Conservation (phyloP, 1,284 basidiomycete species). For the Pyrrhoderma lamaoense region DNA sequence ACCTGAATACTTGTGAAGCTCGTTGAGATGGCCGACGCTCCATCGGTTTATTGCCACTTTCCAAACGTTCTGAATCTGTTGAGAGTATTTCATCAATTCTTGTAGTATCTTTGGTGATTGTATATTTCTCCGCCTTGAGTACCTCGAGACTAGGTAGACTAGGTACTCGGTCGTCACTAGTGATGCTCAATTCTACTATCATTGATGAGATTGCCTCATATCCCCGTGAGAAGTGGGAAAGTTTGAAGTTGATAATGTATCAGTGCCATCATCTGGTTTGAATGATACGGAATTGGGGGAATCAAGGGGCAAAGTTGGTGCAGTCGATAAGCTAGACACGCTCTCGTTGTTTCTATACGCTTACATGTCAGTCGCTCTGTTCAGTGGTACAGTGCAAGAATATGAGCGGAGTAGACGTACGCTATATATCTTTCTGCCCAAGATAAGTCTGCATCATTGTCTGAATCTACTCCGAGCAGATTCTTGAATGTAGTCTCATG, state of each 20-base stretch:
- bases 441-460: constrained; percentile 62
- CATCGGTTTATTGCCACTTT: constrained; percentile 1
- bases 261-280: constrained; percentile 8
- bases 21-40: constrained; percentile 41
- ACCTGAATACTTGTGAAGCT: constrained; percentile 63
- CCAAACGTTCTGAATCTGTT: too few relatives aligned
- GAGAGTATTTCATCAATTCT: too few relatives aligned
- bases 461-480: constrained; percentile 43
- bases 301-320: constrained; percentile 38
- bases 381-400: too few relatives aligned
- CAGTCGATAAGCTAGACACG: constrained; percentile 27
- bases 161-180: constrained; percentile 25
- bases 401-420: constrained; percentile 32
- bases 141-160: too few relatives aligned
- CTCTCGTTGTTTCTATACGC: constrained; percentile 19
- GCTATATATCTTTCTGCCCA: constrained; percentile 70
- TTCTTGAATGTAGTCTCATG: constrained; percentile 66
- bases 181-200: constrained; percentile 59
- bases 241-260: constrained; percentile 22
- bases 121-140: too few relatives aligned
- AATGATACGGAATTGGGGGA: constrained; percentile 37
- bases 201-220: constrained; percentile 58
- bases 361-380: too few relatives aligned
- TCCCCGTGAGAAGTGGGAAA: background rate
- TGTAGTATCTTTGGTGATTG: too few relatives aligned